Percentiles rank a stretch among this genome's conserved stretches.
These are phyloP conservation scores for Leishmania martiniquensis DNA, from an alignment of 208 protist species.

Conservation along the genomic window DNA sequence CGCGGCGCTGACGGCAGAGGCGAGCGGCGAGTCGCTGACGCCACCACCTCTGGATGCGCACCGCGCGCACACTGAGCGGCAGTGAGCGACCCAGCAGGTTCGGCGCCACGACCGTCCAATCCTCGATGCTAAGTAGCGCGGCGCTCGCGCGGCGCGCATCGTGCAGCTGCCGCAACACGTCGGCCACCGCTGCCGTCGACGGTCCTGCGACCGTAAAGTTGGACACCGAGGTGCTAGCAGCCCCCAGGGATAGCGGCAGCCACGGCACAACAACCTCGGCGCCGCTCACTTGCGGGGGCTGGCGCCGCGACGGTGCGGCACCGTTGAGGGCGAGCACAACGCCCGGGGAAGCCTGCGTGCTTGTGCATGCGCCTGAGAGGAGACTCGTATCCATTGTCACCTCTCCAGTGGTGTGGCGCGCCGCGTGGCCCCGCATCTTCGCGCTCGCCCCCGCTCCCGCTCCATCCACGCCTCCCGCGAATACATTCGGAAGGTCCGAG, in stretches of 20 bases:
- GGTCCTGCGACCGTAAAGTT: background rate
- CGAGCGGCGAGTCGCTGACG: constrained; percentile 20
- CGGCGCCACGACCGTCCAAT: constrained; percentile 20
- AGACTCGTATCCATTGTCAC: background rate
- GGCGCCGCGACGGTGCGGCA: background rate
- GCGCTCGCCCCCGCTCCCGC: background rate
- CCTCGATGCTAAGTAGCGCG: background rate
- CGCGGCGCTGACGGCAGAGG: constrained; percentile 8
- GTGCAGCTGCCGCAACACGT: constrained; percentile 7
- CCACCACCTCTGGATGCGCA: constrained; percentile 55
- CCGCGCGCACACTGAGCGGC: constrained; percentile 31
- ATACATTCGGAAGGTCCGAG: background rate
- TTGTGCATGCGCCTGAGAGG: background rate
- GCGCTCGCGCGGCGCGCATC: constrained; percentile 18
- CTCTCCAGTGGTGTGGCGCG: background rate
- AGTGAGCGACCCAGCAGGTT: constrained; percentile 31
- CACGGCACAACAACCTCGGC: background rate
- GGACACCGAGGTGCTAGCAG: background rate
- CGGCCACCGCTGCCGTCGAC: background rate
- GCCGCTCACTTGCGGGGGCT: background rate
- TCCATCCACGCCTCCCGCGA: background rate
- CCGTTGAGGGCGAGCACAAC: background rate
- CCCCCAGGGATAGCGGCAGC: background rate
- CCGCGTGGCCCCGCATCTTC: background rate
- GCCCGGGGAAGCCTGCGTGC: too few relatives aligned